Base-by-base conservation (phyloP, 441 rosid species). In the Euphorbia schlechtendalii region DNA sequence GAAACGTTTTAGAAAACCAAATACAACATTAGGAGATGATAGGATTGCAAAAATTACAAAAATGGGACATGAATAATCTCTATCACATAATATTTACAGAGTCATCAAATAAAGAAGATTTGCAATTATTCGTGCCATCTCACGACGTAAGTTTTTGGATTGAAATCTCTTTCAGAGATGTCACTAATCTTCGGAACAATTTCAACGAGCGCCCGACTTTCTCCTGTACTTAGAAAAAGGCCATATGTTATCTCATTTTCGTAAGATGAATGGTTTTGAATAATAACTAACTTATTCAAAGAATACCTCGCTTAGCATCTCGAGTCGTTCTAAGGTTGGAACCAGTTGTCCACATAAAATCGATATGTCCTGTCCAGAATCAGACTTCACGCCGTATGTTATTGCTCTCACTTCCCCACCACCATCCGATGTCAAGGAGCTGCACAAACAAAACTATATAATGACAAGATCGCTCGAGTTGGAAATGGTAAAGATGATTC, bases 271-370 rank as follows among this genome's bases (percentile, higher is more conserved):
- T 58, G 34, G 46, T 18, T 58, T 59, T 9, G 12, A 12, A 27
- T 25, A 5, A 25, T 27, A 40, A 36, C 17, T 21, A 40, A 36
- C 17, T 14, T 5, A 4, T n/a, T 18, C 20, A 18, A 55, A 68
- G 49, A 70, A 41, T 85, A 91, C 98, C 97, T 93, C 97, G 53
- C 75, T 87, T 34, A 90, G 82, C 74, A 83, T 73, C 68, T 83
- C 91, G 20, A 93, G 96, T 64, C 90, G 84, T 76, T 93, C 99
- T 64, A 87, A 78, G 41, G 81, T 77, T 59, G 95, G 83, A 73
- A 86, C 76, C 71, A 93, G 70, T 69, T 80, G 83, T 72, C 80
- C 86, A 60, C 86, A 83, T 38, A 90, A 74, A 56, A 67, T 62
- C 61, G 85, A 68, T 24, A 75, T 56, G 54, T 83, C 91, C 38